These are phyloP conservation scores for Exophiala bonariae DNA, from an alignment of 2,329 filamentous ascomycete species.

Conservation along the genomic window DNA sequence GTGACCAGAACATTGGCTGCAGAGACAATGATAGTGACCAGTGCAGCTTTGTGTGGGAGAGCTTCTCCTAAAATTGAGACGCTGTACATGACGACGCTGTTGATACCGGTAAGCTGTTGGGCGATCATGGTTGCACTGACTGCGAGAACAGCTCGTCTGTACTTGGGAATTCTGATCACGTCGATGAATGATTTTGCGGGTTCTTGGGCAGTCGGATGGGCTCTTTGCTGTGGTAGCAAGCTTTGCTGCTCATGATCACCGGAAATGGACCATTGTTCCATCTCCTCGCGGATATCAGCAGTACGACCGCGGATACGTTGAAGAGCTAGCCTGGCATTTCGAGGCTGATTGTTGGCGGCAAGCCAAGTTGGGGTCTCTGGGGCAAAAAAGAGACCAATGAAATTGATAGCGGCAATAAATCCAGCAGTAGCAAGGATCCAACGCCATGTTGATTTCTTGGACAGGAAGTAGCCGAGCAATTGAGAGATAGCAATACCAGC, in stretches of 20 bases:
- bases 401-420: constrained; percentile 66
- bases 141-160: constrained; percentile 74
- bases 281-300: constrained; percentile 72
- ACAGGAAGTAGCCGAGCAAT: constrained; percentile 82
- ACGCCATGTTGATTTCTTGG: constrained; percentile 76
- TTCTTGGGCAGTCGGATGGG: constrained; percentile 48
- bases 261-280: constrained; percentile 56
- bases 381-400: constrained; percentile 67
- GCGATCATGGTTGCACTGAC: constrained; percentile 85
- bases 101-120: constrained; percentile 85
- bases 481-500: constrained; percentile 83
- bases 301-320: constrained; percentile 74
- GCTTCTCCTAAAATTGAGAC: constrained; percentile 81
- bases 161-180: constrained; percentile 65
- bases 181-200: constrained; percentile 57
- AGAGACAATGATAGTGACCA: constrained; percentile 85
- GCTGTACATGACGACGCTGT: constrained; percentile 98
- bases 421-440: constrained; percentile 76
- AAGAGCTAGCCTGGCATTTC: constrained; percentile 66
- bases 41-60: constrained; percentile 75
- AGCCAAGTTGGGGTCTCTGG: constrained; percentile 89
- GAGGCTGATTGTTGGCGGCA: constrained; percentile 62
- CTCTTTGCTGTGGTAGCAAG: constrained; percentile 36
- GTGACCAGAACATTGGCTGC: constrained; percentile 83
- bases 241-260: constrained; percentile 25